phyloP scores from a whole-genome alignment of 495 filamentous ascomycete genomes.

The Peziza echinospora region DNA sequence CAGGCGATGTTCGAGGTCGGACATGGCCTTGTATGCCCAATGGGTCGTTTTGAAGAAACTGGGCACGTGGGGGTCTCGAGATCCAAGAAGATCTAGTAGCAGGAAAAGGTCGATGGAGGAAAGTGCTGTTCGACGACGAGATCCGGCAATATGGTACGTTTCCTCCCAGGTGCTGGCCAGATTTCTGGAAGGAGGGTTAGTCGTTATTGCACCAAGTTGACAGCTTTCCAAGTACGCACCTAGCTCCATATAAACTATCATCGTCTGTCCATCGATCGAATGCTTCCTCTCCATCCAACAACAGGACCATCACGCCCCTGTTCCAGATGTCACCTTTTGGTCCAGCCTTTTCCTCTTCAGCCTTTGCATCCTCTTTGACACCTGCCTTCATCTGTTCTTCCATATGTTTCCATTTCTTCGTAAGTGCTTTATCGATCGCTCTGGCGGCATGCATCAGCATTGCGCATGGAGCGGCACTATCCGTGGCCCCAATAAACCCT shows the following conservation, averaged over 20 bases:
- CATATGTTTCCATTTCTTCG: slow-evolving; percentile 59
- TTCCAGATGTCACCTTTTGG: slow-evolving; percentile 1
- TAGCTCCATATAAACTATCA: slow-evolving; percentile 74
- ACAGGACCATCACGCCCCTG: slow-evolving; percentile 67
- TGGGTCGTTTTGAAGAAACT: slow-evolving; percentile 77
- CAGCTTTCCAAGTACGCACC: slow-evolving; percentile 23
- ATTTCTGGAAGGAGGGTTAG: slow-evolving; percentile 24
- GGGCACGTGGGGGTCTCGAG: slow-evolving; percentile 41
- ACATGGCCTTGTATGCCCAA: slow-evolving; percentile 69
- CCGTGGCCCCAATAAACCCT: slow-evolving; percentile 84
- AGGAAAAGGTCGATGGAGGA: slow-evolving; percentile 71
- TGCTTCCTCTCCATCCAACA: slow-evolving; percentile 89
- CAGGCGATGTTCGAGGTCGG: slow-evolving; percentile 45
- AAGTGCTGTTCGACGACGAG: slow-evolving; percentile 48
- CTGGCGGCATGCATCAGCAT: slow-evolving; percentile 72
- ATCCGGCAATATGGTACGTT: slow-evolving; percentile 41
- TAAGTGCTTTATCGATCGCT: slow-evolving; percentile 56
- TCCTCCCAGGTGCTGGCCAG: slow-evolving; percentile 56
- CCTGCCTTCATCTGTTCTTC: slow-evolving; percentile 27
- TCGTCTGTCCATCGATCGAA: slow-evolving; percentile 53
- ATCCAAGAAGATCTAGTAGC: slow-evolving; percentile 75
- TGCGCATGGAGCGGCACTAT: slow-evolving; percentile 83
- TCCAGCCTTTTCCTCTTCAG: slow-evolving; percentile 24
- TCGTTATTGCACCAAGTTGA: background rate
- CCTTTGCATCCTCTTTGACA: slow-evolving; percentile 28